Conservation (phyloP, 2,329 filamentous ascomycete species). For the Mycogone perniciosa region DNA sequence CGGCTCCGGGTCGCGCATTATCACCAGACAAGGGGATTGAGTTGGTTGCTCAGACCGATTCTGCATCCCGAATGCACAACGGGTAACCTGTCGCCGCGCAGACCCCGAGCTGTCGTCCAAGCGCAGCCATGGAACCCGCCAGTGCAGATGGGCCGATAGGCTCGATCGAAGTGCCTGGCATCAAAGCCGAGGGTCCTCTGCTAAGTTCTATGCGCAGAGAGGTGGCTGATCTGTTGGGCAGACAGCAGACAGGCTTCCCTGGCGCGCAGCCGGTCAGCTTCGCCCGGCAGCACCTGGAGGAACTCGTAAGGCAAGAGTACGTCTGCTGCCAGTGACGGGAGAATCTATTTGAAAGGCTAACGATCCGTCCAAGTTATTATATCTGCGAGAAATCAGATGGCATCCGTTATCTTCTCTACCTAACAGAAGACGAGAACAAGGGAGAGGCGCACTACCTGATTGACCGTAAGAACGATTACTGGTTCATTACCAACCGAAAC, state of each 20-base stretch:
- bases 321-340: constrained; percentile 18
- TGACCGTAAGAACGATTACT: constrained; percentile 97
- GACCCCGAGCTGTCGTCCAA: neutral
- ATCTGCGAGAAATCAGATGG: constrained; percentile 98
- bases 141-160: constrained; percentile 32
- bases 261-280: constrained; percentile 95
- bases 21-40: no score
- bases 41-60: no score
- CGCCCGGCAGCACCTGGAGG: constrained; percentile 70
- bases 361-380: constrained; percentile 60
- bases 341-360: neutral
- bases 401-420: constrained; percentile 89
- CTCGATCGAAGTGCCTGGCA: constrained; percentile 55
- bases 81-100: neutral
- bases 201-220: constrained; percentile 59
- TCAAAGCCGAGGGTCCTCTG: constrained; percentile 57
- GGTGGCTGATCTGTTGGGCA: constrained; percentile 68
- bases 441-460: constrained; percentile 81
- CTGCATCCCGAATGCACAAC: neutral
- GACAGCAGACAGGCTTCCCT: constrained; percentile 66
- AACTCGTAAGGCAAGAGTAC: constrained; percentile 72
- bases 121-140: constrained; percentile 23
- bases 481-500: constrained; percentile 62
- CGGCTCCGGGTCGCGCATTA: no score
- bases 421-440: constrained; percentile 58